Evolutionary conservation across 2,329 filamentous ascomycete species (phyloP).

Genomic region (Aspergillus thermomutatus): DNA sequence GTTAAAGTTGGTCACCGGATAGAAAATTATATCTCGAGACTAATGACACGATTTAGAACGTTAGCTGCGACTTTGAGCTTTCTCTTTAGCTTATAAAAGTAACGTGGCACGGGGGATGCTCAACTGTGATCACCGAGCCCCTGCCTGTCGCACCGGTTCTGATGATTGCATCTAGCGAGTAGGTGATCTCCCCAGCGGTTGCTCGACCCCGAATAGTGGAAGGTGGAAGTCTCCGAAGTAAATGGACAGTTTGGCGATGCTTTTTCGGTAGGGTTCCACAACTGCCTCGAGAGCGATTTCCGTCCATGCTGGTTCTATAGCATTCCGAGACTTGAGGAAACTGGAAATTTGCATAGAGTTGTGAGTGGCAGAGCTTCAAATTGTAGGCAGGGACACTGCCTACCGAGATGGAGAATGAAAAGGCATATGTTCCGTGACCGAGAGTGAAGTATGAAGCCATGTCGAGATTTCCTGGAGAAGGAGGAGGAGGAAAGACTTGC

Average conservation of each 20-base stretch:
- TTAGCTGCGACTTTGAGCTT: not conserved
- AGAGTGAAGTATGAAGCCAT: too few relatives aligned
- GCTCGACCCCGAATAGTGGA: conserved; percentile 2
- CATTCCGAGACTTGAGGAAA: conserved; percentile 13
- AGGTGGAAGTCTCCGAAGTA: conserved; percentile 12
- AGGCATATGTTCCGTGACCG: not conserved
- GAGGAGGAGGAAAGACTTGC: conserved; percentile 9
- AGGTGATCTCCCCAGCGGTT: conserved; percentile 8
- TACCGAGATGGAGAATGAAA: conserved; percentile 12
- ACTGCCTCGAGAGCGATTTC: not conserved
- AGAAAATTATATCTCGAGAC: not conserved
- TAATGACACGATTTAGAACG: not conserved
- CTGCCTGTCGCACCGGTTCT: too few relatives aligned
- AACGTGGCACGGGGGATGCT: not conserved
- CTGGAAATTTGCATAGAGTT: not conserved
- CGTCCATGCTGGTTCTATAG: conserved; percentile 1
- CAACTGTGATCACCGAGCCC: not conserved
- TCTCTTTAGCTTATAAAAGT: too few relatives aligned
- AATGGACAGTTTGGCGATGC: not conserved
- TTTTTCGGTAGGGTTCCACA: not conserved
- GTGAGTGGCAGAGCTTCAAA: not conserved
- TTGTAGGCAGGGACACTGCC: not conserved
- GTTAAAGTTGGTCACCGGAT: not conserved
- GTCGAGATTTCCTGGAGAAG: too few relatives aligned
- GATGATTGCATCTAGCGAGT: conserved; percentile 8